A percentile compares a stretch with the other conserved stretches of the same genome.
Evolutionary conservation across 164 flowering plant species (phyloP).

Genomic region (Sextonia rubra): DNA sequence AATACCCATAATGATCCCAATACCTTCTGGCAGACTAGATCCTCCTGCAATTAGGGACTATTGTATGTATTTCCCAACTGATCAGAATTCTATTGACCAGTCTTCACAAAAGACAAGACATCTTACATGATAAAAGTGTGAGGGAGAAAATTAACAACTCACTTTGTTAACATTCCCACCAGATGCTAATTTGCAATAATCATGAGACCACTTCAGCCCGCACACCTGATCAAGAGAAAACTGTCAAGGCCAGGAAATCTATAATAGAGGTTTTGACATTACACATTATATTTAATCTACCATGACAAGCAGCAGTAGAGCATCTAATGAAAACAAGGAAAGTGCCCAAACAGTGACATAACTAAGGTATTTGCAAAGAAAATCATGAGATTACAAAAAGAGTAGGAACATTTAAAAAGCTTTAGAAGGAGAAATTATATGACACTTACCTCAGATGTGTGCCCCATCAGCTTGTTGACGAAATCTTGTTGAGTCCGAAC

Average conservation of each 20-base stretch:
- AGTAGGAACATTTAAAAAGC: background rate
- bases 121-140: too few relatives aligned
- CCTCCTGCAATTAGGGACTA: too few relatives aligned
- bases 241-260: background rate
- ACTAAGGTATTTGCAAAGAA: background rate
- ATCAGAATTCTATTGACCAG: too few relatives aligned
- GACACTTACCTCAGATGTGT: conserved; percentile 98
- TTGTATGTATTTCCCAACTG: too few relatives aligned
- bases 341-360: background rate
- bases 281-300: background rate
- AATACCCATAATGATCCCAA: too few relatives aligned
- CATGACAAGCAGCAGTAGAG: background rate
- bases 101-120: too few relatives aligned
- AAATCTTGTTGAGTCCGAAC: conserved; percentile 76
- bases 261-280: background rate
- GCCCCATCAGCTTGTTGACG: conserved; percentile 84
- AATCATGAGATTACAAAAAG: background rate
- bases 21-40: too few relatives aligned
- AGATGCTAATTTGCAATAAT: conserved; percentile 92
- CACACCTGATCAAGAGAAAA: conserved; percentile 53
- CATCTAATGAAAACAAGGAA: background rate
- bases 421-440: background rate
- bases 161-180: conserved; percentile 97
- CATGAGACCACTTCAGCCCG: conserved; percentile 97
- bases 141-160: conserved; percentile 19